Evolutionary conservation across 2,329 filamentous ascomycete species (phyloP).

Genomic region (Rhynchosporium graminicola): DNA sequence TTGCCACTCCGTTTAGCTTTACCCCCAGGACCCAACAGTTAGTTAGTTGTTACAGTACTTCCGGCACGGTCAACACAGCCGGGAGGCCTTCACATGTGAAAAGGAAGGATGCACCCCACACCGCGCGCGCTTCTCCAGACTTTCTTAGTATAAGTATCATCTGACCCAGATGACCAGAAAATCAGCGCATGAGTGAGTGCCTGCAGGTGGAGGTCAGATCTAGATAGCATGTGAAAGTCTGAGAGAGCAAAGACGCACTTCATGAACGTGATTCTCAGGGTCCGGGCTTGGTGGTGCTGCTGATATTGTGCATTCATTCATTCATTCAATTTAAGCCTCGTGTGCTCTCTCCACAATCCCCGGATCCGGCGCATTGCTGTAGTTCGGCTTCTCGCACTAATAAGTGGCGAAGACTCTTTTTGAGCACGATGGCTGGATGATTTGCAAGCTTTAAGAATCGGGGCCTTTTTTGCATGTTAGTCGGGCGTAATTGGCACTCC

Average conservation of each 20-base stretch:
- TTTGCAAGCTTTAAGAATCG: background rate
- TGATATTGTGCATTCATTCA: background rate
- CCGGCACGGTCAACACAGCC: background rate
- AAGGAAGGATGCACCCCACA: constrained; percentile 17
- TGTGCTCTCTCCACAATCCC: background rate
- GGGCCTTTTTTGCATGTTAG: background rate
- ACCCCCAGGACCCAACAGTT: background rate
- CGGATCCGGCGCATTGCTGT: background rate
- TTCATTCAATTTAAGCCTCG: background rate
- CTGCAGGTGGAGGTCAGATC: background rate
- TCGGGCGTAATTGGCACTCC: no score
- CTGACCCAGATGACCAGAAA: constrained; percentile 19
- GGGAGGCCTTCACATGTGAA: constrained; percentile 9
- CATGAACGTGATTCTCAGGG: constrained; percentile 18
- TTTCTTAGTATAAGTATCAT: constrained; percentile 18
- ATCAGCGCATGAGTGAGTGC: constrained; percentile 16
- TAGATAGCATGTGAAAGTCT: constrained; percentile 25
- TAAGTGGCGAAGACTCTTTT: constrained; percentile 12
- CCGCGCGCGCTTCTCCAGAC: constrained; percentile 21
- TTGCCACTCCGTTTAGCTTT: background rate
- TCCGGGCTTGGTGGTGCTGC: background rate
- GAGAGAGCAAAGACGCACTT: background rate
- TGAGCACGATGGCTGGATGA: background rate
- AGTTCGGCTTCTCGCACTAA: constrained; percentile 19
- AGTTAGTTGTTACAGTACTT: background rate